phyloP scores from a whole-genome alignment of 495 filamentous ascomycete species.

The Tuber magnatum region DNA sequence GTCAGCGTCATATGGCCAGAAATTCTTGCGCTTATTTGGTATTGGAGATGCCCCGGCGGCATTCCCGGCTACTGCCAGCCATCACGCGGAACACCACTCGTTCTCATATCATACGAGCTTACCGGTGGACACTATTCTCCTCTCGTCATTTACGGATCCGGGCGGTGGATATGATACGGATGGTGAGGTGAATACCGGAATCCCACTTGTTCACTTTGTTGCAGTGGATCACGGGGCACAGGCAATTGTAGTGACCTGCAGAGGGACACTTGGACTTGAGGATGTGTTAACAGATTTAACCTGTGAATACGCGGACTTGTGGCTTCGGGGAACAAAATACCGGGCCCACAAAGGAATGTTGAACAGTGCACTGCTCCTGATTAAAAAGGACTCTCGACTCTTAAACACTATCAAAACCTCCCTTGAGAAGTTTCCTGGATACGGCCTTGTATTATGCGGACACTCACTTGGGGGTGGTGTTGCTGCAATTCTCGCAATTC shows the following conservation, averaged over 20 bases:
- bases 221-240: slow-evolving; percentile 70
- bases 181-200: slow-evolving; percentile 63
- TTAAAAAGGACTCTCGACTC: slow-evolving; percentile 59
- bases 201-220: slow-evolving; percentile 73
- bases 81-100: slow-evolving; percentile 59
- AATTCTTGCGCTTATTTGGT: slow-evolving; percentile 64
- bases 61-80: slow-evolving; percentile 40
- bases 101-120: slow-evolving; percentile 66
- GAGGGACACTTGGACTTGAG: slow-evolving; percentile 72
- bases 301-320: slow-evolving; percentile 68
- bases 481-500: slow-evolving; percentile 63
- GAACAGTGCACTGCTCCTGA: slow-evolving; percentile 62
- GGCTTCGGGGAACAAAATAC: slow-evolving; percentile 60
- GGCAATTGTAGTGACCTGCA: slow-evolving; percentile 66
- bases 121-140: slow-evolving; percentile 59
- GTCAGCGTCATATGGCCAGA: slow-evolving; percentile 67
- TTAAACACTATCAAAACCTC: slow-evolving; percentile 63
- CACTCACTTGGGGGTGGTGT: slow-evolving; percentile 73
- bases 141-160: slow-evolving; percentile 70
- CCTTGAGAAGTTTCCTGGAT: slow-evolving; percentile 61
- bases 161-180: slow-evolving; percentile 65
- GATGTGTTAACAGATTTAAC: slow-evolving; percentile 75
- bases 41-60: slow-evolving; percentile 49
- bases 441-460: slow-evolving; percentile 68
- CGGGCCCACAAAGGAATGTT: slow-evolving; percentile 80